Evolutionary conservation across 2,329 filamentous ascomycete species (phyloP), one percentile per base, ranked within the genome.

Genomic region (Apiospora kogelbergensis): DNA sequence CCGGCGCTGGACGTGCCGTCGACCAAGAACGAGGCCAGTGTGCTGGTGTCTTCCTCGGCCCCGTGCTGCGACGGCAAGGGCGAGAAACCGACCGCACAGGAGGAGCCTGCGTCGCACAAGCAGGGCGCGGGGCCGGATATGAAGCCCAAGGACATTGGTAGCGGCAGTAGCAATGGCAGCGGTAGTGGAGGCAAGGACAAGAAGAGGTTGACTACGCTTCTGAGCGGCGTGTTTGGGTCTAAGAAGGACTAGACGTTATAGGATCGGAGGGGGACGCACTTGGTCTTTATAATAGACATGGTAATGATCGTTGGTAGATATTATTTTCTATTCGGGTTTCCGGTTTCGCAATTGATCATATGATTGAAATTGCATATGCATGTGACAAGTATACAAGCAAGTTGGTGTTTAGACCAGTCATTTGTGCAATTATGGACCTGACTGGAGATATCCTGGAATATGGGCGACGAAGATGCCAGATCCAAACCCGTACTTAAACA

Each of bases 1-100:
- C 84, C 83, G 30, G 82, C 83, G 9, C 76, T 85, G 37, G 83
- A 85, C 72, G 80, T 84, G 42, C 83, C 82, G 6, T 67, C 66
- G 2, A 74, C 63, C 4, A 76, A 73, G 71, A 82, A 84, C 72
- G 72, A 81, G 64, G 74, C 77, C 17, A 85, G 82, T 69, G 82
- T 84, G 5, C 71, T 84, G 13, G 77, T 83, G 0, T 76, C 80
- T 2, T n/a, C 46, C 1, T 63, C 46, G n/a, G 44, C 48, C 4
- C 24, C 45, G 6, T 81, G 79, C 45, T 81, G 78, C 66, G 74
- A 71, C 26, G 68, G 63, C 4, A 60, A 44, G 42, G 40, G n/a
- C 20, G 30, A 37, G 22, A 65, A 44, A 6, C 37, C 53, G 1
- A 26, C 22, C 9, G 33, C 46, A n/a, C 30, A 65, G 41, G 41